These are phyloP conservation scores for Pichia heedii DNA, from an alignment of 805 yeast genomes.

Conservation along the genomic window DNA sequence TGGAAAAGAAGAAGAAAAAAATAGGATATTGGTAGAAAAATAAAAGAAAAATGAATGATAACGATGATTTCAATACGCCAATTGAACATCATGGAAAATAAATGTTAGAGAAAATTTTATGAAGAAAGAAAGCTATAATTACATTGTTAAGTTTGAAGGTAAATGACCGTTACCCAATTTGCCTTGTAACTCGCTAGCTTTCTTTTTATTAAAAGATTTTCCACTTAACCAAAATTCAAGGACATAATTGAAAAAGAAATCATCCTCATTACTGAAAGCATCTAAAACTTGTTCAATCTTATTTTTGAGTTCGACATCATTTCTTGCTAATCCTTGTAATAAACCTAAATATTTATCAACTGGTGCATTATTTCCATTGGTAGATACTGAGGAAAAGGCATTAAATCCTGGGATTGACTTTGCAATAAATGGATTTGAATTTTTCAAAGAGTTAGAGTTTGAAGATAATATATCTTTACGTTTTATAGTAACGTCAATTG, in stretches of 20 bases:
- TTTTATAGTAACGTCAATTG: constrained; percentile 1
- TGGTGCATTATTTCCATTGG: constrained; percentile 10
- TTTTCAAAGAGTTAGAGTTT: constrained; percentile 9
- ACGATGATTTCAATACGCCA: background rate
- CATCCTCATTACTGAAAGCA: constrained; percentile 27
- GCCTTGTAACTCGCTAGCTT: constrained; percentile 17
- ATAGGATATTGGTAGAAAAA: too few relatives aligned
- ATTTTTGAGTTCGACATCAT: constrained; percentile 25
- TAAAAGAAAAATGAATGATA: background rate
- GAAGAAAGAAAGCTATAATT: background rate
- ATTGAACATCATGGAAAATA: background rate
- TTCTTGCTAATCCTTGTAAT: constrained; percentile 23
- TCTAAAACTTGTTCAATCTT: constrained; percentile 20
- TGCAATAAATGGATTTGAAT: constrained; percentile 10
- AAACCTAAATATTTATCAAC: constrained; percentile 22
- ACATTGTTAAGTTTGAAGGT: constrained; percentile 9
- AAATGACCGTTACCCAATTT: constrained; percentile 8
- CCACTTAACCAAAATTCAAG: constrained; percentile 27
- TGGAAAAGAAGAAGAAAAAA: too few relatives aligned
- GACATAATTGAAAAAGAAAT: constrained; percentile 26
- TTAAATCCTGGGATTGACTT: constrained; percentile 13
- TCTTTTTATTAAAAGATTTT: constrained; percentile 23
- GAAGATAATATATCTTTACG: background rate
- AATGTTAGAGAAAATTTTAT: background rate
- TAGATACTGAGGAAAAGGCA: constrained; percentile 5